Percentiles rank a stretch among this genome's conserved stretches.
phyloP scores from a whole-genome alignment of 1,284 basidiomycete genomes.

The Pseudomicrostroma phylloplanum region DNA sequence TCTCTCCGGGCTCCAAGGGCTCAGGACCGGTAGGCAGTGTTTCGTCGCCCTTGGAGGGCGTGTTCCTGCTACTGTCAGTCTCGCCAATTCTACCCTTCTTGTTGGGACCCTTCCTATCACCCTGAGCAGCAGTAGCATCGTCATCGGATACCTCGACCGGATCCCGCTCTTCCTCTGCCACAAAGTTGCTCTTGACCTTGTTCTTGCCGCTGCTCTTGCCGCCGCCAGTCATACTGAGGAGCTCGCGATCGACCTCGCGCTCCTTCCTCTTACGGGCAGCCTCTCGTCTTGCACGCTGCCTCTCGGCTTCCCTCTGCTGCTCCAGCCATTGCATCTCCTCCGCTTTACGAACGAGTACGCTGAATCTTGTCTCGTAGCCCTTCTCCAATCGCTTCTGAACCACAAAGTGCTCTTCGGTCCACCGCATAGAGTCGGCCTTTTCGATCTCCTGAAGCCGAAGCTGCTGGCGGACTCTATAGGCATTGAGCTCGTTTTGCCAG shows the following conservation, averaged over 20 bases:
- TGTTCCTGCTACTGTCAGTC: background rate
- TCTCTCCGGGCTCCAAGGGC: background rate
- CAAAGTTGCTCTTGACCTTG: background rate
- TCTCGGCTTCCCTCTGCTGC: conserved; percentile 17
- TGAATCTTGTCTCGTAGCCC: conserved; percentile 35
- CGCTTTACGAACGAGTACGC: conserved; percentile 25
- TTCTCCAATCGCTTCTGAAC: conserved; percentile 31
- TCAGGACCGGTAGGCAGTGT: background rate
- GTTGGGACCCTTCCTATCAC: background rate
- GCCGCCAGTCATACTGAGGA: conserved; percentile 27
- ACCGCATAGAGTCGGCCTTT: conserved; percentile 20
- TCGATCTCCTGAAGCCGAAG: conserved; percentile 31
- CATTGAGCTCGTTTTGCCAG: conserved; percentile 36
- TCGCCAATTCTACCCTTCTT: background rate
- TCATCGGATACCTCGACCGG: background rate
- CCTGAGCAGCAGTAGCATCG: background rate
- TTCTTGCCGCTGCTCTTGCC: conserved; percentile 6
- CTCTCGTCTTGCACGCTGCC: conserved; percentile 20
- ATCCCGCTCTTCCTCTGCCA: background rate
- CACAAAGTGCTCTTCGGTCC: conserved; percentile 24
- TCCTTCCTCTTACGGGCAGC: conserved; percentile 29
- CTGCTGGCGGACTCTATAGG: conserved; percentile 27
- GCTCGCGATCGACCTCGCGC: conserved; percentile 43
- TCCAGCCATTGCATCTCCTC: conserved; percentile 28
- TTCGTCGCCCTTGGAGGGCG: conserved; percentile 1